phyloP scores from a whole-genome alignment of 371 early-diverging fungal genomes.

The Mortierella sp. region DNA sequence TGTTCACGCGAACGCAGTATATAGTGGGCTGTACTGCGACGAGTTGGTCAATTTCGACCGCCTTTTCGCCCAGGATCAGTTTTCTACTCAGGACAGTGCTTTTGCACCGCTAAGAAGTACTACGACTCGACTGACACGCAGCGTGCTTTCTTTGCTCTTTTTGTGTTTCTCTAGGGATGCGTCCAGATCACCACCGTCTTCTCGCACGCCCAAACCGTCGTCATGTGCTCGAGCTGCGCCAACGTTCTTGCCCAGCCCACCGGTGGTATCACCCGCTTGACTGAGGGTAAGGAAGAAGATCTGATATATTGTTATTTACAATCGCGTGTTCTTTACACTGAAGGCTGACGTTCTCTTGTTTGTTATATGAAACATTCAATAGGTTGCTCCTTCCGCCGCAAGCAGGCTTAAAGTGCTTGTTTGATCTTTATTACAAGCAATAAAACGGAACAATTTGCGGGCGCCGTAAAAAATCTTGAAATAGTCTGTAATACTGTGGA shows the following conservation, averaged over 20 bases:
- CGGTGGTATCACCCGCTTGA: constrained; percentile 99
- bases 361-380: constrained; percentile 14
- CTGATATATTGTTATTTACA: background rate
- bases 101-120: too few species aligned
- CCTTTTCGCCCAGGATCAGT: too few species aligned
- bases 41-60: too few species aligned
- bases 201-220: constrained; percentile 99
- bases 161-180: constrained; percentile 75
- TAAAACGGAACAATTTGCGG: constrained; percentile 31
- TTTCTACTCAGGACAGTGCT: too few species aligned
- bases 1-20: too few species aligned
- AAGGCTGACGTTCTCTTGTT: constrained; percentile 4
- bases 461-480: constrained; percentile 41
- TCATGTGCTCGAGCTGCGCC: constrained; percentile 97
- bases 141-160: background rate
- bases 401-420: constrained; percentile 56
- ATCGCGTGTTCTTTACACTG: background rate
- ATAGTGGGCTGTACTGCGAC: too few species aligned
- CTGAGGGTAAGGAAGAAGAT: constrained; percentile 85
- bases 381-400: constrained; percentile 59
- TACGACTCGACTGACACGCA: background rate
- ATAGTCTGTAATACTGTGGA: too few species aligned
- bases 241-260: constrained; percentile 99
- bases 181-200: constrained; percentile 98
- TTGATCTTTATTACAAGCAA: constrained; percentile 39